Evolutionary conservation across 305 asterid genomes (phyloP).

Genomic region (Fraxinus velutina): DNA sequence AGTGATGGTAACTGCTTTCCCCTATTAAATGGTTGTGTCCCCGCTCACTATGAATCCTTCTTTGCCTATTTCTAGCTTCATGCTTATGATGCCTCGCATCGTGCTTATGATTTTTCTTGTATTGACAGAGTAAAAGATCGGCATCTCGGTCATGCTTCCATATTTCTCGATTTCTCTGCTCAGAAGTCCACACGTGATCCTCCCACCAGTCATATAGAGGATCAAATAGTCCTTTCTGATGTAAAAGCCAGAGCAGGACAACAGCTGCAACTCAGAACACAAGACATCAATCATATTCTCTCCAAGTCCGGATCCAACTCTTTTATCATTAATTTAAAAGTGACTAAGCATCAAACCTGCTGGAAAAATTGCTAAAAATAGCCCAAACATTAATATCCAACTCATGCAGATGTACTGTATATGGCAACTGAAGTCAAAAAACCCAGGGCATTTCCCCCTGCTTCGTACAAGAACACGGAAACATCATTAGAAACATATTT

Average conservation of each 20-base stretch:
- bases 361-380: conserved; percentile 73
- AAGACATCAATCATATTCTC: conserved; percentile 11
- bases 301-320: neutral
- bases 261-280: conserved; percentile 45
- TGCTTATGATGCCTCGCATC: conserved; percentile 45
- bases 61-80: conserved; percentile 40
- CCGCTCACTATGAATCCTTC: conserved; percentile 27
- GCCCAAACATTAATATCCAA: conserved; percentile 76
- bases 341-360: conserved; percentile 50
- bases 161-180: conserved; percentile 22
- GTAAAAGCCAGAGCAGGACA: conserved; percentile 77
- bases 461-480: conserved; percentile 22
- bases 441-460: conserved; percentile 75
- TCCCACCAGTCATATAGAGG: conserved; percentile 95
- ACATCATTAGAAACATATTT: conserved; percentile 7
- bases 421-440: conserved; percentile 85
- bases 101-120: conserved; percentile 35
- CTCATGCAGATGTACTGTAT: conserved; percentile 76
- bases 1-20: conserved; percentile 50
- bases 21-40: conserved; percentile 31
- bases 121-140: conserved; percentile 25
- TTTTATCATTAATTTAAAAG: neutral
- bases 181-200: conserved; percentile 56
- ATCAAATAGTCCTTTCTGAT: conserved; percentile 77
- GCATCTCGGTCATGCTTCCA: conserved; percentile 35